Percentiles rank a stretch among this genome's conserved stretches.
phyloP scores from a whole-genome alignment of 2,329 filamentous ascomycete species.

The Penicillium sp. region DNA sequence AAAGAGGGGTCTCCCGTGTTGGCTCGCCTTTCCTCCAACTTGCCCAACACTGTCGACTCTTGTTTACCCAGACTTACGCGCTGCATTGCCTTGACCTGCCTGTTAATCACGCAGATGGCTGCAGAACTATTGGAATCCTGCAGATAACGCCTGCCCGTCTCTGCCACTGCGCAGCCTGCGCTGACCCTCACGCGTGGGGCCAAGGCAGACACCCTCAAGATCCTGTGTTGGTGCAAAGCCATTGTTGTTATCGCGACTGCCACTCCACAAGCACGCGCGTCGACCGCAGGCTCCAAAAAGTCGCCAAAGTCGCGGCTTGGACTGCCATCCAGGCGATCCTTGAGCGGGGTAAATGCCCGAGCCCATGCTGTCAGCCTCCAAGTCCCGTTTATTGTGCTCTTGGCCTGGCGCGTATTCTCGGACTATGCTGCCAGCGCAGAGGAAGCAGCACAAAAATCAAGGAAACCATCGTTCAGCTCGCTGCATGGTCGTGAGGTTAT shows the following conservation, averaged over 20 bases:
- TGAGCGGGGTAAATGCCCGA: slow-evolving; percentile 3
- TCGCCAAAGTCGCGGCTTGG: neutral
- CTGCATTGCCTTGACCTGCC: neutral
- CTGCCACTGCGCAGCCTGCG: neutral
- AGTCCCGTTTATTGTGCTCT: neutral
- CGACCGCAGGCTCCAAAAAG: neutral
- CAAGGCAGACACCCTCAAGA: neutral
- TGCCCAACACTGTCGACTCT: neutral
- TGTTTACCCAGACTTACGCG: neutral
- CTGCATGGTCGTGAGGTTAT: neutral
- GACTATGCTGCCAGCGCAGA: neutral
- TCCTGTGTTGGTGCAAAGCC: neutral
- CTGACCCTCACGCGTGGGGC: neutral
- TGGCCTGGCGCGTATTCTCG: neutral
- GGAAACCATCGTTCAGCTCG: neutral
- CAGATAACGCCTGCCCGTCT: neutral
- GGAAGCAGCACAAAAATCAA: neutral
- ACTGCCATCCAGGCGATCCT: neutral
- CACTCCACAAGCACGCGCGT: neutral
- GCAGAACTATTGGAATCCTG: neutral
- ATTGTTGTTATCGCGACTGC: neutral
- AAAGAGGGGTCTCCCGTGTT: neutral
- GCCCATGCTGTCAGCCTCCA: neutral
- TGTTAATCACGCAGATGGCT: neutral
- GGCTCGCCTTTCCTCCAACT: neutral